phyloP scores from a whole-genome alignment of 202 grass and related monocot species.

The Panicum virgatum region DNA sequence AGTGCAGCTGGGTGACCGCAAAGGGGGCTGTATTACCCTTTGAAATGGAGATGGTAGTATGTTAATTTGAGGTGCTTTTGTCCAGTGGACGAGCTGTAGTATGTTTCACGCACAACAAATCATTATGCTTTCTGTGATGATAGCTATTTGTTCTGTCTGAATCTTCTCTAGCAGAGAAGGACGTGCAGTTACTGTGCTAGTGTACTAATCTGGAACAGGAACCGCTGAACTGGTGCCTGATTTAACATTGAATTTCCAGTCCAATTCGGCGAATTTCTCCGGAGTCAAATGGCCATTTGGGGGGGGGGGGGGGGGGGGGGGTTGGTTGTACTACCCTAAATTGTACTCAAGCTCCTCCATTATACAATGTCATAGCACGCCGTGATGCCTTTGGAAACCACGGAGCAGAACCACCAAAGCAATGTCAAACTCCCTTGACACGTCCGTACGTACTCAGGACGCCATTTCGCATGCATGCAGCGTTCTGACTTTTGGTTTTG shows the following conservation, averaged over 20 bases:
- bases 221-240: neutral
- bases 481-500: constrained; percentile 9
- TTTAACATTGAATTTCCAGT: neutral
- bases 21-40: neutral
- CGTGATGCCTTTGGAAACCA: constrained; percentile 10
- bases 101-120: too few relatives aligned
- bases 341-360: neutral
- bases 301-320: too few relatives aligned
- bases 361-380: neutral
- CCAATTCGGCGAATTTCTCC: neutral
- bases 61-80: neutral
- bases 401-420: neutral
- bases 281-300: neutral
- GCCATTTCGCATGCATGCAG: neutral
- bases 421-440: neutral
- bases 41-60: neutral
- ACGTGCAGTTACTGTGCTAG: neutral
- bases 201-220: neutral
- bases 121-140: neutral
- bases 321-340: too few relatives aligned
- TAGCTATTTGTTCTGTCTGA: neutral
- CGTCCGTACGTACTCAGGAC: neutral
- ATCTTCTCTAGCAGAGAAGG: neutral
- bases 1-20: neutral
- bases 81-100: neutral